Evolutionary conservation across 495 filamentous ascomycete genomes (phyloP), one percentile per base, ranked within the genome.

Genomic region (Neurospora discreta): DNA sequence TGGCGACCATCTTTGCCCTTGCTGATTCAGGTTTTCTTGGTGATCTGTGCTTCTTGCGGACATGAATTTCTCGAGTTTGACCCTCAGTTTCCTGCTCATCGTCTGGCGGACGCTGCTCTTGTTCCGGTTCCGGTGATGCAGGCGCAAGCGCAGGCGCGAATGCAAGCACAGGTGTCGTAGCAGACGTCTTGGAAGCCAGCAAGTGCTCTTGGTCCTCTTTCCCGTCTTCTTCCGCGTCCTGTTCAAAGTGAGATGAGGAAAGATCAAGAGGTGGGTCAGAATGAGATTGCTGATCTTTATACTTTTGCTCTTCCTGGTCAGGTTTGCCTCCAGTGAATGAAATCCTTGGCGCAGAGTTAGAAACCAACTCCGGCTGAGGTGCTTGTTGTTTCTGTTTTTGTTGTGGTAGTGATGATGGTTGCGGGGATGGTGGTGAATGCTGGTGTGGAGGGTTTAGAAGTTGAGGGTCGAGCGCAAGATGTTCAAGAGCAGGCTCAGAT

Each of bases 11-110:
- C 72, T 76, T 78, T 43, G 73, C 16, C 30, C 69, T 65, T 65
- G 52, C 69, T 44, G 72, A 44, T 15, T 52, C 69, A 9, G 73
- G 46, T 44, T 77, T 74, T 38, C 74, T 74, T 40, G 70, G 73
- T 30, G 79, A 76, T 68, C 70, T 79, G 38, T 77, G 79, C 73
- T 79, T 80, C 69, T 78, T 79, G 70, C 78, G 76, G 38, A 73
- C 74, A 52, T 74, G 76, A 23, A 71, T 69, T 46, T 77, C 71
- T 39, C 52, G 40, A 8, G 72, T 73, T 43, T 60, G 46, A 38
- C 67, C 20, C 23, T 39, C 39, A 11, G 38, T 23, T 52, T 73
- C 69, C 60, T 30, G 52, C 69, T 44, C 43, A 42, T 69, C 68
- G 68, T 74, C 70, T 11, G 72, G 70, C 42, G 70, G 38, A 36